These are phyloP conservation scores for Penicillium sp. DNA, from an alignment of 2,329 filamentous ascomycete species.

Conservation along the genomic window DNA sequence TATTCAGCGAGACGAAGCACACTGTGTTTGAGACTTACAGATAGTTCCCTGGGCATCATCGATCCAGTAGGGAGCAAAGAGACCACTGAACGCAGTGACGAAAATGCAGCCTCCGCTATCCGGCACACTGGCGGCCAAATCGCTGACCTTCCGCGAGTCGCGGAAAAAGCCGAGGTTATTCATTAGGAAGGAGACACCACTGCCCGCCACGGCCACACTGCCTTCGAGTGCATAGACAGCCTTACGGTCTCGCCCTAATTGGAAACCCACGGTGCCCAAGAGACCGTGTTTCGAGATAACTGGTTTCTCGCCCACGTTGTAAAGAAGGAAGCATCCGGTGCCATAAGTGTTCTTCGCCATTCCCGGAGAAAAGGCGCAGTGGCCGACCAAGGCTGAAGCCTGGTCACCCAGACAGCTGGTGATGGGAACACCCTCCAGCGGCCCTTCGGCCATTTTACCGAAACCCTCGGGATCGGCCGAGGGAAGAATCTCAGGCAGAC, in stretches of 20 bases:
- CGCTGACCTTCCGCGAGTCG: slow-evolving; percentile 61
- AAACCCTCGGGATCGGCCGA: slow-evolving; percentile 74
- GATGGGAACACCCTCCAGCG: slow-evolving; percentile 68
- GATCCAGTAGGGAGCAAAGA: slow-evolving; percentile 94
- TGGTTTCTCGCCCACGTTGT: slow-evolving; percentile 81
- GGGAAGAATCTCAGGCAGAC: slow-evolving; percentile 77
- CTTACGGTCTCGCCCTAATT: slow-evolving; percentile 67
- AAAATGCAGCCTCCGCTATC: slow-evolving; percentile 83
- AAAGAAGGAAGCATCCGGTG: slow-evolving; percentile 84
- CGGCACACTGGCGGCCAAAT: slow-evolving; percentile 61
- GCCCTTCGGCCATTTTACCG: slow-evolving; percentile 63
- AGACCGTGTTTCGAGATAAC: slow-evolving; percentile 82
- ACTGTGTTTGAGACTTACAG: slow-evolving; percentile 49
- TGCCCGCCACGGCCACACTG: slow-evolving; percentile 77
- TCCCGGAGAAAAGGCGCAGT: slow-evolving; percentile 78
- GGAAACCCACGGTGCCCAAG: slow-evolving; percentile 81
- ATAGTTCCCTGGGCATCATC: slow-evolving; percentile 87
- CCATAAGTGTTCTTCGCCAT: slow-evolving; percentile 90
- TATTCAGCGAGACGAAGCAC: neutral
- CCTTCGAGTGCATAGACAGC: slow-evolving; percentile 80
- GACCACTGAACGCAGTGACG: slow-evolving; percentile 84
- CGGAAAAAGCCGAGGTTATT: slow-evolving; percentile 64
- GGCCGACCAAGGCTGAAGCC: slow-evolving; percentile 79
- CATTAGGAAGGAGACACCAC: slow-evolving; percentile 72
- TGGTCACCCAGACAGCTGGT: slow-evolving; percentile 86